A percentile compares a stretch with the other conserved stretches of the same genome.
Evolutionary conservation across 1,284 basidiomycete species (phyloP).

Genomic region (Testicularia cyperi): DNA sequence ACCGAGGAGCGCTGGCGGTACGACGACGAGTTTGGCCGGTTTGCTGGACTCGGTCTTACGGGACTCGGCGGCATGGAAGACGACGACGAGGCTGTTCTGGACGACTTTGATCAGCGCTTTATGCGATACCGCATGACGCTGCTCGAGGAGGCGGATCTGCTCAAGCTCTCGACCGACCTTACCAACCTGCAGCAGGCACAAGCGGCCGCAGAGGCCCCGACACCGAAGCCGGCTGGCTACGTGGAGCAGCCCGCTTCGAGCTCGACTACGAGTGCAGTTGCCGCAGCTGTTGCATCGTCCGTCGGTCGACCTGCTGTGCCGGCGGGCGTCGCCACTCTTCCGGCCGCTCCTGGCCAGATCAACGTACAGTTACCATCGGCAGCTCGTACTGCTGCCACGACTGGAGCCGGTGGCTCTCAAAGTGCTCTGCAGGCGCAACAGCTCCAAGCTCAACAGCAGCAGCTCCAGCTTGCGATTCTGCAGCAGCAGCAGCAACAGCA

Average conservation of each 20-base stretch:
- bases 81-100: constrained; percentile 57
- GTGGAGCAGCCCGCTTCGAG: constrained; percentile 22
- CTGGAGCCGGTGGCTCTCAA: constrained; percentile 22
- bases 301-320: constrained; percentile 10
- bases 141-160: constrained; percentile 54
- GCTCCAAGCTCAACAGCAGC: constrained; percentile 25
- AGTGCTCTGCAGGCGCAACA: constrained; percentile 30
- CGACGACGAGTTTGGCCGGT: constrained; percentile 56
- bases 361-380: constrained; percentile 26
- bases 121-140: constrained; percentile 58
- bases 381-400: constrained; percentile 23
- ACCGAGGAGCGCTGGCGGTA: constrained; percentile 56
- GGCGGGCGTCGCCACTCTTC: constrained; percentile 12
- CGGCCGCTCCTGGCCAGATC: constrained; percentile 12
- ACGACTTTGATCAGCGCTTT: constrained; percentile 59
- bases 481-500: constrained; percentile 39
- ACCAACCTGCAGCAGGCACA: constrained; percentile 57
- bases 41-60: constrained; percentile 55
- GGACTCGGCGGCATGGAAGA: constrained; percentile 59
- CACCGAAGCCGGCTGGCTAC: constrained; percentile 39
- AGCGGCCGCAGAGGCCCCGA: constrained; percentile 45
- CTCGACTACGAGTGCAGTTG: constrained; percentile 9
- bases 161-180: constrained; percentile 56
- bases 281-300: constrained; percentile 9
- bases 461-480: constrained; percentile 32